Evolutionary conservation across 768 basidiomycete species (phyloP).

Genomic region (Russula foetens): DNA sequence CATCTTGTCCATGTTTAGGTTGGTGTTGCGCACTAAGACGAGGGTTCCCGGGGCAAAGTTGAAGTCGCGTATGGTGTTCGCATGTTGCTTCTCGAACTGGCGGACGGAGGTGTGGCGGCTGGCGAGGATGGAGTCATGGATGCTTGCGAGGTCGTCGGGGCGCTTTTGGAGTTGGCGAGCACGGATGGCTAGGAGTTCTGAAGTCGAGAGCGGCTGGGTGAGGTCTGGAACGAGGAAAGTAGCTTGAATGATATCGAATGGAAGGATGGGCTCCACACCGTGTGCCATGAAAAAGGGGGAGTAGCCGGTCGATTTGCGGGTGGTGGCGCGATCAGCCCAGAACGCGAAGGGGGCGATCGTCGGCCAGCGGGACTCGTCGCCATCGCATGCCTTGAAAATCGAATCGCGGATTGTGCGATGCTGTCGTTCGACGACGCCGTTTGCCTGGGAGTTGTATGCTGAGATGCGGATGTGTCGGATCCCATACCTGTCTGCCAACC

Average conservation of each 20-base stretch:
- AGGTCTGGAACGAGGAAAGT: too few species aligned
- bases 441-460: constrained; percentile 30
- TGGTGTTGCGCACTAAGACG: constrained; percentile 22
- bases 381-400: constrained; percentile 20
- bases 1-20: constrained; percentile 19
- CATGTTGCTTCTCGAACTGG: too few species aligned
- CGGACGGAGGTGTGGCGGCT: constrained; percentile 5
- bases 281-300: constrained; percentile 5
- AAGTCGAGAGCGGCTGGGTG: constrained; percentile 28
- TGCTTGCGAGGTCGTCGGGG: not conserved
- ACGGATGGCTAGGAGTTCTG: constrained; percentile 22
- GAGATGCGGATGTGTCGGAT: constrained; percentile 28
- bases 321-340: constrained; percentile 33
- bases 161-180: not conserved
- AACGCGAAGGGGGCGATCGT: constrained; percentile 23
- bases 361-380: constrained; percentile 30
- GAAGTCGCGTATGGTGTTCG: not conserved
- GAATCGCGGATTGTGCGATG: constrained; percentile 26
- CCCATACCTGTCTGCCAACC: too few species aligned
- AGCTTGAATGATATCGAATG: constrained; percentile 30
- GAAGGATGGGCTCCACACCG: constrained; percentile 26
- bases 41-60: not conserved
- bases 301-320: constrained; percentile 22
- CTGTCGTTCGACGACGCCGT: constrained; percentile 30
- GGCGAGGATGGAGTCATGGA: not conserved